Percentiles rank a stretch among this genome's conserved stretches.
phyloP scores from a whole-genome alignment of 768 basidiomycete species.

The Udeniomyces megalosporus region DNA sequence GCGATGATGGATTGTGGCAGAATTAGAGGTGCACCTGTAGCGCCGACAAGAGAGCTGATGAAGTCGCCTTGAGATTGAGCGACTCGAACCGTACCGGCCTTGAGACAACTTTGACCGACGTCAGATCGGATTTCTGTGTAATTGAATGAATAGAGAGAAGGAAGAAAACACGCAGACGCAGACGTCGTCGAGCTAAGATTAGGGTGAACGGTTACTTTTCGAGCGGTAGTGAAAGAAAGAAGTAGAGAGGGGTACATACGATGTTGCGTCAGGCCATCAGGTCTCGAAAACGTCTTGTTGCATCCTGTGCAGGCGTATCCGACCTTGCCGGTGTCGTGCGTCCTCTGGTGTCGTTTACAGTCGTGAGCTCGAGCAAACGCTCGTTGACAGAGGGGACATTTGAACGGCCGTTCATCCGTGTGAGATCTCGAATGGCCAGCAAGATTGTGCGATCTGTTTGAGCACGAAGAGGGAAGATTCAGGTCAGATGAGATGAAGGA shows the following conservation, averaged over 20 bases:
- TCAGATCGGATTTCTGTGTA: not conserved
- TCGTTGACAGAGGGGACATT: conserved; percentile 1
- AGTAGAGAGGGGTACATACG: not conserved
- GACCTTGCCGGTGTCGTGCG: not conserved
- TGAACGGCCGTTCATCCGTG: conserved; percentile 8
- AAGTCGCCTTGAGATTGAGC: too few species aligned
- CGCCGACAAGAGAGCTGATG: too few species aligned
- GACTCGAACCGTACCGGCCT: not conserved
- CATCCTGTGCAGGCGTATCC: not conserved
- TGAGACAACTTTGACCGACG: not conserved
- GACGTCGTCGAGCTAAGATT: too few species aligned
- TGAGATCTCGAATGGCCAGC: conserved; percentile 3
- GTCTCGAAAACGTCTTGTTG: conserved; percentile 8
- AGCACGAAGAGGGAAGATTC: not conserved
- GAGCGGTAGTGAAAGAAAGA: not conserved
- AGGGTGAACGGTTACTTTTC: too few species aligned
- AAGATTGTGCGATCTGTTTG: conserved; percentile 4
- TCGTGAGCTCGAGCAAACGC: conserved; percentile 7
- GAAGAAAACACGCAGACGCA: too few species aligned
- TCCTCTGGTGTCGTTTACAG: conserved; percentile 3
- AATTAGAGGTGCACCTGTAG: too few species aligned
- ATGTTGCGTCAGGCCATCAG: conserved; percentile 1
- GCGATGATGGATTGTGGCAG: too few species aligned
- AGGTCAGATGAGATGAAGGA: not conserved
- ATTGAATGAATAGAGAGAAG: not conserved